Base-by-base conservation (phyloP, 495 filamentous ascomycete genomes). In the Neurospora sp. region DNA sequence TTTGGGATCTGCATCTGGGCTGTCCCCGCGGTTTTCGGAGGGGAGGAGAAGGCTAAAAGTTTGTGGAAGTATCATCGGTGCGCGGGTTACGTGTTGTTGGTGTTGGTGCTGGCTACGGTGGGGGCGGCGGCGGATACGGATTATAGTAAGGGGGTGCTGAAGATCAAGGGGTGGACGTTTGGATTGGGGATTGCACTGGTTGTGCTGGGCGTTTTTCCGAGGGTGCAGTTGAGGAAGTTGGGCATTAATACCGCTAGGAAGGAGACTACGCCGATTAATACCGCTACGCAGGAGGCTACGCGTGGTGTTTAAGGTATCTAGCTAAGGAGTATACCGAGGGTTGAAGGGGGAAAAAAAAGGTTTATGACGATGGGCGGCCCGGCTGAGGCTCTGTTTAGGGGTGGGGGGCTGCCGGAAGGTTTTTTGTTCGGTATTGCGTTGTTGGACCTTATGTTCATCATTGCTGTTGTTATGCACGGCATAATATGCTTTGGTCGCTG, bases 31-130 rank as follows among this genome's bases (percentile, higher is more conserved):
- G 71, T 97, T 0, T 93, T 93, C 73, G 94, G 94, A 22, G 89
- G 93, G 73, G 89, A 89, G 71, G 90, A 92, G 35, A 91, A 88
- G 1, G 95, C 93, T 39, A 96, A 94, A 85, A 83, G 81, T 42
- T 74, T 96, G 40, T 98, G 94, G 83, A 97, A 97, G 79, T 97
- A 94, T 76, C 95, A 98, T 80, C 89, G 95, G 16, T 81, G 84
- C 71, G 84, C 83, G n/a, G 95, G 95, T 20, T 98, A 98, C 81
- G 74, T 88, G 42, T 81, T 94, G 73, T 78, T 97, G 68, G 72
- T 89, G 69, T 72, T 95, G 79, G 86, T 91, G 75, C 82, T 96
- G 75, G 89, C 87, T 39, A 95, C 94, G 12, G 86, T 97, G 44
- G 80, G 85, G 70, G 91, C 90, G 71, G 93, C 94, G 8, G 93